Base-by-base conservation (phyloP, 2,329 filamentous ascomycete species). In the Didymellaceae sp. region DNA sequence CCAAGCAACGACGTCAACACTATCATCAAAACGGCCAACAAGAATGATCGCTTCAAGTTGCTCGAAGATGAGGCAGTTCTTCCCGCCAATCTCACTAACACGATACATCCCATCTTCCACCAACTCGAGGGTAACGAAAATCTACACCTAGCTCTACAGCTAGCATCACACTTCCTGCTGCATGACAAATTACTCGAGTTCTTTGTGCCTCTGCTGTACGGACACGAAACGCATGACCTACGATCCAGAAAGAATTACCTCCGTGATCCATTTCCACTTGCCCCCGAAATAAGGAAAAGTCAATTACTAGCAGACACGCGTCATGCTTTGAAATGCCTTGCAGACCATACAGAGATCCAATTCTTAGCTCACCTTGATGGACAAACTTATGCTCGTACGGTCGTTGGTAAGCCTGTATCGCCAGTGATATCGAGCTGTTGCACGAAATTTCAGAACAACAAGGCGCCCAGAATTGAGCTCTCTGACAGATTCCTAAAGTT, bases 151-250 rank as follows among this genome's bases (percentile, higher is more conserved):
- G 55, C 59, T 39, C 59, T 73, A 21, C 65, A 55, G 17, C 57
- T 73, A 11, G 70, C 69, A 16, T 72, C 70, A 3, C 66, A 68
- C 18, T 70, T 70, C 32, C 55, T 73, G n/a, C 39, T 58, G 6
- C 49, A 65, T 18, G 63, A 69, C 16, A 55, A 60, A 9, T 46
- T 67, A 14, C 55, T 73, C 5, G 54, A 58, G 26, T 73, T 70
- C 45, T 73, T 70, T 33, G 53, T 71, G 16, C 59, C 61, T 5
- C 52, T 70, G 17, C 45, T 68, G 1, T 63, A 66, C 24, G 70
- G 70, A 21, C 49, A 35, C 21, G 43, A 58, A 22, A 33, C 65
- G n/a, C 46, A 38, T 11, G 11, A 50, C 20, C 14, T 35, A 9
- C n/a, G 43, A 49, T 31, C 28, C 25, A 2, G n/a, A 37, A 66